phyloP scores from a whole-genome alignment of 2,329 filamentous ascomycete genomes.

The Albifimbria verrucaria region DNA sequence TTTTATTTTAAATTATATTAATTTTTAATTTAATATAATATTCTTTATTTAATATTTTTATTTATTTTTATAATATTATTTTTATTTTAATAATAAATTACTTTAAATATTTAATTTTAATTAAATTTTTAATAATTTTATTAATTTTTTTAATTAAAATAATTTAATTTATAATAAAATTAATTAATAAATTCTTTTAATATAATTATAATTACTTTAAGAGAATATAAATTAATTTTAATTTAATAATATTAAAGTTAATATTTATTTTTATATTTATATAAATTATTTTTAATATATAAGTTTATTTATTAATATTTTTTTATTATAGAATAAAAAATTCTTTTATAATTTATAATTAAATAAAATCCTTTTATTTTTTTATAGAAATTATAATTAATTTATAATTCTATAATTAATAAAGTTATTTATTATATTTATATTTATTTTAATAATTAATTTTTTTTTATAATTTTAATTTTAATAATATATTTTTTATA shows the following conservation, averaged over 20 bases:
- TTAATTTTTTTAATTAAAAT: not conserved
- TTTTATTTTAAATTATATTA: too few relatives aligned
- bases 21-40: not conserved
- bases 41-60: not conserved
- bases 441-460: not conserved
- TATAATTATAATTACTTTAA: not conserved
- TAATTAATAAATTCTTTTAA: not conserved
- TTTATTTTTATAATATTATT: not conserved
- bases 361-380: not conserved
- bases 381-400: not conserved
- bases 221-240: not conserved
- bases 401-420: slow-evolving; percentile 1
- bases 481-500: not conserved
- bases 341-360: not conserved
- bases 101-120: not conserved
- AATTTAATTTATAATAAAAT: not conserved
- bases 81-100: too few relatives aligned
- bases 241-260: not conserved
- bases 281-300: not conserved
- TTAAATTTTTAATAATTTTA: not conserved
- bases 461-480: not conserved
- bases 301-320: not conserved
- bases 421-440: too few relatives aligned
- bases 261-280: not conserved
- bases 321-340: not conserved